These are phyloP conservation scores for Nicotiana otophora DNA, from an alignment of 257 asterid genomes.

Conservation along the genomic window DNA sequence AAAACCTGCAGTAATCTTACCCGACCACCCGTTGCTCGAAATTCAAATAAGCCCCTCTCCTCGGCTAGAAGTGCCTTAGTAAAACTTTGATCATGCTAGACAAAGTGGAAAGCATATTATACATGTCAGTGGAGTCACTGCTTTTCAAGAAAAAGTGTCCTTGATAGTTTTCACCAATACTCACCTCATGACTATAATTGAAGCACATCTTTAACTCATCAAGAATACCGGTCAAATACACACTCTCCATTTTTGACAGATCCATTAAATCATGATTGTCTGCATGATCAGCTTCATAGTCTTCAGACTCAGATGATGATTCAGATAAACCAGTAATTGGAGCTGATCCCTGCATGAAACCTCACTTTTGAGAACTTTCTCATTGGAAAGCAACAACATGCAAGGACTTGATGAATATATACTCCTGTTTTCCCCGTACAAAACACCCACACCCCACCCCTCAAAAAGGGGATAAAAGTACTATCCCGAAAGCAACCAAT, in stretches of 20 bases:
- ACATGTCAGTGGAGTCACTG: not conserved
- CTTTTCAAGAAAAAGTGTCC: not conserved
- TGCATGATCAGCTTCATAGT: slow-evolving; percentile 38
- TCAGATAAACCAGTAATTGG: slow-evolving; percentile 63
- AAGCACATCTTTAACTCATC: slow-evolving; percentile 84
- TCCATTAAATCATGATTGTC: slow-evolving; percentile 43
- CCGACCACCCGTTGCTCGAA: slow-evolving; percentile 96
- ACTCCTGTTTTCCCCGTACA: not conserved
- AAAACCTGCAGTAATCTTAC: slow-evolving; percentile 34
- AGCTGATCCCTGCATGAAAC: slow-evolving; percentile 59
- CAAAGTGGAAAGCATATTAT: not conserved
- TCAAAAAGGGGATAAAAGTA: not conserved
- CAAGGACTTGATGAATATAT: not conserved
- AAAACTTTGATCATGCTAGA: slow-evolving; percentile 53
- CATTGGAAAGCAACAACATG: not conserved
- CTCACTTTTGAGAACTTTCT: not conserved
- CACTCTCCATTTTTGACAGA: slow-evolving; percentile 44
- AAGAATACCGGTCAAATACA: slow-evolving; percentile 72
- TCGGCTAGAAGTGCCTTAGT: slow-evolving; percentile 76
- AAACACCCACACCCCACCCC: not conserved
- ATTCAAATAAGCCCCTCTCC: slow-evolving; percentile 78
- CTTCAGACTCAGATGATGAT: slow-evolving; percentile 72
- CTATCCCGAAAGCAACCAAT: not conserved
- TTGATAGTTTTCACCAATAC: slow-evolving; percentile 8
- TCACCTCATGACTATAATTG: slow-evolving; percentile 71